Evolutionary conservation across 331 rosid species (phyloP), one percentile per base, ranked within the genome.

Genomic region (Pyrus hybrid): DNA sequence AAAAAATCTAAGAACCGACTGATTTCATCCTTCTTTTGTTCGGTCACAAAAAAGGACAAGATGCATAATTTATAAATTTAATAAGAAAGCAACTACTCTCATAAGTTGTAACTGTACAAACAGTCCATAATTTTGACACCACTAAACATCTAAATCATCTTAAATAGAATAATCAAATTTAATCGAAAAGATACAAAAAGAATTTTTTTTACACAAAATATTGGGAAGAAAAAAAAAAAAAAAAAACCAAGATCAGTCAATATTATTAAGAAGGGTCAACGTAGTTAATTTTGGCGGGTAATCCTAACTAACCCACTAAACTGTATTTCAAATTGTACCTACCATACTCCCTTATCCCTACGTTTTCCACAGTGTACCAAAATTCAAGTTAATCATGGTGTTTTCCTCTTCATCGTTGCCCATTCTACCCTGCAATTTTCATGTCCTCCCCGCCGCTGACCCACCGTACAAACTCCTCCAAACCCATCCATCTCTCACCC

Each of bases 381-480:
- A 25, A 63, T n/a, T 71, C 33, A 16, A 63, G 37, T 66, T 12
- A 60, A 58, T 26, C 26, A 86, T 83, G 89, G 78, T 47, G 77
- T 13, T 80, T 53, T 82, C 85, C 21, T 45, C 81, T 25, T 72
- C 80, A 3, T 43, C 85, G 3, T 56, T 75, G 37, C 73, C 63
- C 35, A 33, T 63, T 76, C 67, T 79, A 14, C 63, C 82, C 63
- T 71, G 90, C 80, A 73, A 72, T 43, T 70, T 85, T 21, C 91
- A 85, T 77, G 68, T 88, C 11, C 89, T 81, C 72, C 88, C 92
- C 0, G 10, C 65, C 61, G 78, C 88, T 18, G 90, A 89, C 5
- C 93, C 93, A n/a, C 91, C 91, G 0, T 82, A 89, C 81, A 82
- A 65, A 20, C 75, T 83, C 75, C 85, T 87, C 2, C 77, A 85